Evolutionary conservation across 208 protist species (phyloP).

Genomic region (Leptomonas pyrrhocoris): DNA sequence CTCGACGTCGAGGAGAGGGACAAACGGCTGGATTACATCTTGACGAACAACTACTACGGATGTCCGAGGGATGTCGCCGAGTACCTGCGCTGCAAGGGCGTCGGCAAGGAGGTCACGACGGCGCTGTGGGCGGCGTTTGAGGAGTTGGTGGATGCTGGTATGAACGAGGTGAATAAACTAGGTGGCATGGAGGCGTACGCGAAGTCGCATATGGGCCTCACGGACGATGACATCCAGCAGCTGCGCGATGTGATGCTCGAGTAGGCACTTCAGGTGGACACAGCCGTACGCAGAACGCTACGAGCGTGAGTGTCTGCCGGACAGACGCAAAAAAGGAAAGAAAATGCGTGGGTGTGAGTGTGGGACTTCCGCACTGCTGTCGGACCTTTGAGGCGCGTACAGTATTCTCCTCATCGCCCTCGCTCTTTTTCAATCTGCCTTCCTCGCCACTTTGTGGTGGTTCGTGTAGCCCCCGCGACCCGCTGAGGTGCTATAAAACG

Average conservation of each 20-base stretch:
- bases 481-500: too few species aligned
- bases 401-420: too few species aligned
- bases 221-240: slow-evolving; percentile 34
- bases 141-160: slow-evolving; percentile 29
- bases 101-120: slow-evolving; percentile 29
- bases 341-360: too few species aligned
- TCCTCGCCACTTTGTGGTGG: too few species aligned
- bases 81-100: slow-evolving; percentile 19
- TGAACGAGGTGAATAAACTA: slow-evolving; percentile 22
- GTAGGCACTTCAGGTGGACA: too few species aligned
- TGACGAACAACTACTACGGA: slow-evolving; percentile 39
- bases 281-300: too few species aligned
- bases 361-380: too few species aligned
- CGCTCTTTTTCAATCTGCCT: too few species aligned
- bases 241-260: slow-evolving; percentile 44
- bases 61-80: slow-evolving; percentile 15
- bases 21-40: slow-evolving; percentile 39
- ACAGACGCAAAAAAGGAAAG: not conserved
- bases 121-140: slow-evolving; percentile 34
- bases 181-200: slow-evolving; percentile 41
- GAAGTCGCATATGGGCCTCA: slow-evolving; percentile 37
- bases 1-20: slow-evolving; percentile 35
- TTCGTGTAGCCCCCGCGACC: too few species aligned
- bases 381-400: too few species aligned
- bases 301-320: too few species aligned